Evolutionary conservation across 2,329 filamentous ascomycete genomes (phyloP).

Genomic region (Niveomyces coronatus): DNA sequence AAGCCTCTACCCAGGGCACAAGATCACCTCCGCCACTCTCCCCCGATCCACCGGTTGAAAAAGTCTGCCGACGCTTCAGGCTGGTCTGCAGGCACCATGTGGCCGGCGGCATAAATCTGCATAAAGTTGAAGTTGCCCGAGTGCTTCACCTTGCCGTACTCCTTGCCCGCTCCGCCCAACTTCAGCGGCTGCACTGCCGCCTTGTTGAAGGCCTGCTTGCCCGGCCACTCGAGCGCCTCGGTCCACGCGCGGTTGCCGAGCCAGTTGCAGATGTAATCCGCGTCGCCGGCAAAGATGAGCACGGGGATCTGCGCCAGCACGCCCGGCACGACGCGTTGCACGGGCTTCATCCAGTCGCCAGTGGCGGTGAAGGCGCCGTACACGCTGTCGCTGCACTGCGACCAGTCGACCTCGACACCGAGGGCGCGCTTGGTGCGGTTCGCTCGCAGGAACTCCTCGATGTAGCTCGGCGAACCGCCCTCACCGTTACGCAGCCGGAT

Average conservation of each 20-base stretch:
- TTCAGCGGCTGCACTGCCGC: slow-evolving; percentile 61
- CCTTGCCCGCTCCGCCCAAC: slow-evolving; percentile 32
- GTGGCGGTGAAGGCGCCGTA: slow-evolving; percentile 97
- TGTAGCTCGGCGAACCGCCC: slow-evolving; percentile 70
- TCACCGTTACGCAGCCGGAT: slow-evolving; percentile 87
- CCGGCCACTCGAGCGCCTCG: slow-evolving; percentile 85
- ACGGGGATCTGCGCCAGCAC: slow-evolving; percentile 88
- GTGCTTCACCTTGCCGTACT: slow-evolving; percentile 11
- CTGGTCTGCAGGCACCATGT: slow-evolving; percentile 12
- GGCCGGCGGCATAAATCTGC: slow-evolving; percentile 11
- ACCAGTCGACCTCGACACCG: slow-evolving; percentile 87
- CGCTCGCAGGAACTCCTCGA: slow-evolving; percentile 79
- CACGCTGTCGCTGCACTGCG: slow-evolving; percentile 97
- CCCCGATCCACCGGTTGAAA: slow-evolving; percentile 12
- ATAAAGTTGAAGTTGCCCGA: slow-evolving; percentile 11
- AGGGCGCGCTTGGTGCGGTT: slow-evolving; percentile 73
- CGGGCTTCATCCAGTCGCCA: slow-evolving; percentile 99
- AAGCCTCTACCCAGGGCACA: too few relatives aligned
- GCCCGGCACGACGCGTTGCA: slow-evolving; percentile 78
- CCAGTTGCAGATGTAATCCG: slow-evolving; percentile 95
- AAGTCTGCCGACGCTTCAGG: slow-evolving; percentile 10
- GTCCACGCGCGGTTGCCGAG: slow-evolving; percentile 96
- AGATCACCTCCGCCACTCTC: slow-evolving; percentile 12
- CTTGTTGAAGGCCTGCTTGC: slow-evolving; percentile 69
- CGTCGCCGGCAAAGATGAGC: slow-evolving; percentile 85